Evolutionary conservation across 768 basidiomycete genomes (phyloP).

Genomic region (Postia placenta): DNA sequence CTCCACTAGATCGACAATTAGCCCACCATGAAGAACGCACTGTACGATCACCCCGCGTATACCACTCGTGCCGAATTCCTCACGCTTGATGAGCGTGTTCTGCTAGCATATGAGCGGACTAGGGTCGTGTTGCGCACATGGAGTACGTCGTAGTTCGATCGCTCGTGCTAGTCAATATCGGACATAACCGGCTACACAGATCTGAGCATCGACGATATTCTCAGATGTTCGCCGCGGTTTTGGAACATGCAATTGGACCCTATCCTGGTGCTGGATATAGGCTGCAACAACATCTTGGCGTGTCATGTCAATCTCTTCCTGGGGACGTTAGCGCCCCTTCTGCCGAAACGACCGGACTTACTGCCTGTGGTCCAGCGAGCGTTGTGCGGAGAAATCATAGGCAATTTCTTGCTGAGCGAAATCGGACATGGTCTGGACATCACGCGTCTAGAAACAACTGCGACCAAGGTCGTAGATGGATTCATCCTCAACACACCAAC

Average conservation of each 20-base stretch:
- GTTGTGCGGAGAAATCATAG: conserved; percentile 1
- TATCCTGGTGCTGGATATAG: conserved; percentile 3
- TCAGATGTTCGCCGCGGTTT: neutral
- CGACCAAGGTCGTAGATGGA: neutral
- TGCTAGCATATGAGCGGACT: conserved; percentile 3
- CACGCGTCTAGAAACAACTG: conserved; percentile 2
- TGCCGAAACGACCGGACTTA: conserved; percentile 4
- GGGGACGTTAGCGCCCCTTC: conserved; percentile 1
- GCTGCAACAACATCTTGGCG: conserved; percentile 1
- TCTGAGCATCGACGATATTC: conserved; percentile 1
- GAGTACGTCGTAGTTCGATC: neutral
- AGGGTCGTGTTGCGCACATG: conserved; percentile 1
- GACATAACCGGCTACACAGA: too few species aligned
- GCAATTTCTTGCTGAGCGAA: conserved; percentile 2
- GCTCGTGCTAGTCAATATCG: too few species aligned
- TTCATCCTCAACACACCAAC: conserved; percentile 8
- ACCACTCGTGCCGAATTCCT: conserved; percentile 6
- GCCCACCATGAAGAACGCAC: neutral
- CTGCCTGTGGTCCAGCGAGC: neutral
- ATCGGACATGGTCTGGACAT: conserved; percentile 5
- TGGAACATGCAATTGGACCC: conserved; percentile 9
- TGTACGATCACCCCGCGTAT: conserved; percentile 3
- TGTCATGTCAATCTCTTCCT: conserved; percentile 8
- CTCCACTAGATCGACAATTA: too few species aligned
- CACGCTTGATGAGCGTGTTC: neutral